Evolutionary conservation across 2,329 filamentous ascomycete genomes (phyloP), one percentile per base, ranked within the genome.

Genomic region (Zarea fungicola): DNA sequence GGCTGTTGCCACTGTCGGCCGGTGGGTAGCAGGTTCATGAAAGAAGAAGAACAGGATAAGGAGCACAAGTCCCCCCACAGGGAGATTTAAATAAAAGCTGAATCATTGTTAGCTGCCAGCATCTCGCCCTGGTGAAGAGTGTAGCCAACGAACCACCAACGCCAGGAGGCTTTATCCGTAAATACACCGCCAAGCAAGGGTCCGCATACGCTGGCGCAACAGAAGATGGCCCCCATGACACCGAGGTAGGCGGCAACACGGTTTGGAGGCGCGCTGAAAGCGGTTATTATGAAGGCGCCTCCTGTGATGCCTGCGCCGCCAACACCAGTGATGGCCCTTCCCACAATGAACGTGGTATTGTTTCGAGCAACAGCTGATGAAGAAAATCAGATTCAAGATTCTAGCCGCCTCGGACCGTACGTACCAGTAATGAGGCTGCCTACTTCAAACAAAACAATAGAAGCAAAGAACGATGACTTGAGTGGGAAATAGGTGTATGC

Each of bases 281-380:
- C 45, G n/a, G 73, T 69, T 52, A 74, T 73, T 8, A 64, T 72
- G 61, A 73, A 68, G 4, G 64, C n/a, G n/a, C n/a, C n/a, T n/a
- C n/a, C n/a, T n/a, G n/a, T n/a, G n/a, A n/a, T n/a, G n/a, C n/a
- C n/a, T n/a, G n/a, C n/a, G n/a, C n/a, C n/a, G n/a, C n/a, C n/a
- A n/a, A n/a, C n/a, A n/a, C n/a, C n/a, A n/a, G n/a, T n/a, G n/a
- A n/a, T n/a, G n/a, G n/a, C n/a, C n/a, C n/a, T n/a, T n/a, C n/a
- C n/a, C n/a, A n/a, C n/a, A n/a, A n/a, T n/a, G n/a, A n/a, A n/a
- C n/a, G n/a, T n/a, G n/a, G n/a, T n/a, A n/a, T n/a, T n/a, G n/a
- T n/a, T n/a, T n/a, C n/a, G n/a, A n/a, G n/a, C n/a, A n/a, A n/a
- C n/a, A n/a, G n/a, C n/a, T n/a, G n/a, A n/a, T n/a, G n/a, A n/a